Base-by-base conservation (phyloP, 495 filamentous ascomycete species). In the Extremus antarcticus region DNA sequence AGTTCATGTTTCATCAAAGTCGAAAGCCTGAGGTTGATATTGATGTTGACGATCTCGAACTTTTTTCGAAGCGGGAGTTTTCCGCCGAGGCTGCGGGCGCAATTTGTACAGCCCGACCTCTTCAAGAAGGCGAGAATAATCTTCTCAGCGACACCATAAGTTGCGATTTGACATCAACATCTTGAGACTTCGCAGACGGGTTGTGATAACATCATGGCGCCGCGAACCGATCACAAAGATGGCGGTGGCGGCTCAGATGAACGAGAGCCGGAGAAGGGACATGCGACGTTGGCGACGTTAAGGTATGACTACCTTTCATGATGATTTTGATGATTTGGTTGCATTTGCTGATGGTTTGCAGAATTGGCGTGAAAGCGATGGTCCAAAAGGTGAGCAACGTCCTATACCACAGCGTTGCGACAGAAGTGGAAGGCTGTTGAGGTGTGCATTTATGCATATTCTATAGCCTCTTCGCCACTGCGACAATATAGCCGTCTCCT, bases 301-400 rank as follows among this genome's bases (percentile, higher is more conserved):
- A 62, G 25, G 74, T 79, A 56, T 52, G 73, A 72, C 8, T 25
- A 4, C 9, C 9, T 25, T 7, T 21, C 8, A 21, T 17, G 21
- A 24, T 23, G 46, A 15, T 24, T 8, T 21, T 24, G 8, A 48
- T 48, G 46, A 25, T 69, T 63, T 74, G 78, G 56, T 80, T 59
- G 8, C 23, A 3, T 20, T n/a, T 19, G 39, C 53, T 61, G 52
- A 56, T 24, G 19, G 7, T 41, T 22, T 60, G 57, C 71, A 88
- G 84, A 45, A 79, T 86, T 62, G 85, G 85, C 61, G 79, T 86
- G 50, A 87, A 87, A 68, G 80, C 79, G 35, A 79, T 80, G 69
- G 81, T 85, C 43, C 79, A 84, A 58, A 86, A 86, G 76, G 82
- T 85, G 56, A 64, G 74, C 41, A 24, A 32, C 41, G 13, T 19